Evolutionary conservation across 345 rosid species (phyloP), one percentile per base, ranked within the genome.

Genomic region (Trapa incisa): DNA sequence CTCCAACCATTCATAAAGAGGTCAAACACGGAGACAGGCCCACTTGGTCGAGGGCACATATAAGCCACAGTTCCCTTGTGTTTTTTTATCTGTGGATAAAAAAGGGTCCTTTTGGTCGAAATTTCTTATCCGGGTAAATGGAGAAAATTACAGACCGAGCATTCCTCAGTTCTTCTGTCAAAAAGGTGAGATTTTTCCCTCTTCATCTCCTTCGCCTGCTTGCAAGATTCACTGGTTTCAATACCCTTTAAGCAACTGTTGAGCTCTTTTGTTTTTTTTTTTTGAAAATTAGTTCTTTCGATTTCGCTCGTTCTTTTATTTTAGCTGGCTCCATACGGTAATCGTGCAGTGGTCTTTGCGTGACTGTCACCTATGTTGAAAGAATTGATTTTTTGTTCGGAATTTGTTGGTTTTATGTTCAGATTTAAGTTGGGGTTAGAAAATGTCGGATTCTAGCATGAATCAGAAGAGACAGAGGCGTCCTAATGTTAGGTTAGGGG

Each of bases 401-500:
- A 22, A 29, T 29, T 58, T 9, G 63, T 58, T 9, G 38, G 15
- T 9, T 58, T 58, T 58, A 3, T 35, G 38, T 1, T 32, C 37
- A 58, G 63, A 13, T 58, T 58, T 12, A 11, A 9, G 15, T 32
- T 35, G 37, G 37, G 62, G 37, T 29, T 35, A 38, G 63, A 58
- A 32, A 58, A 81, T 84, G 85, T 72, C 81, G 77, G 77, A 80
- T 43, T 67, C 78, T 72, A 76, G 71, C 75, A 80, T 85, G 89
- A 80, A 79, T 69, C 74, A 80, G 9, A 82, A 82, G 72, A 63
- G 89, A 65, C 81, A 75, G 71, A 79, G 89, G 58, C 83, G 86
- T 61, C 86, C 86, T 13, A 84, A 80, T 64, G 85, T 85, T 67
- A 85, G 89, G 70, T 73, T 85, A 66, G 84, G 84, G 57, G 89